phyloP scores from a whole-genome alignment of 345 rosid genomes.

The Populus deltoides region DNA sequence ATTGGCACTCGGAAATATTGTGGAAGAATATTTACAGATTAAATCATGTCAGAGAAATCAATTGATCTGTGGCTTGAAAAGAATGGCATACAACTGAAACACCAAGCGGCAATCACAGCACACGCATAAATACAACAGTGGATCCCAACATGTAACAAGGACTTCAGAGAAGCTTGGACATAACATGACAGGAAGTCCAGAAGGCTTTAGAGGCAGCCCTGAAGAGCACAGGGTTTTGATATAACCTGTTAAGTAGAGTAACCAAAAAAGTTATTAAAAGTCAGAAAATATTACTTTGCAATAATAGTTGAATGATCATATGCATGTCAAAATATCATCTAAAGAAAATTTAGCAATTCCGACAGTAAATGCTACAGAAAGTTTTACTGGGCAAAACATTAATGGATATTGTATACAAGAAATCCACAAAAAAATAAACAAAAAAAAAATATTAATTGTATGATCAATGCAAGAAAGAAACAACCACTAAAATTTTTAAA shows the following conservation, averaged over 20 bases:
- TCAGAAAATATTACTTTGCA: neutral
- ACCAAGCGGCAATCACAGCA: constrained; percentile 28
- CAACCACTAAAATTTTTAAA: neutral
- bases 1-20: constrained; percentile 24
- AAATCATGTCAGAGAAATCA: constrained; percentile 15
- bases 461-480: neutral
- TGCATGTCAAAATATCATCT: neutral
- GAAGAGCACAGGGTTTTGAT: constrained; percentile 83
- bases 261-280: neutral
- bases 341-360: neutral
- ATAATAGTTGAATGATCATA: neutral
- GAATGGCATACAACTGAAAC: constrained; percentile 30
- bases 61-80: constrained; percentile 28
- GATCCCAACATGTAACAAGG: constrained; percentile 11
- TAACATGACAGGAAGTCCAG: constrained; percentile 81
- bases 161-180: constrained; percentile 77
- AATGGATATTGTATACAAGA: neutral
- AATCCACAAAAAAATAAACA: neutral
- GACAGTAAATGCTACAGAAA: neutral
- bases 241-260: constrained; percentile 51
- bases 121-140: constrained; percentile 22
- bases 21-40: constrained; percentile 39
- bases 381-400: neutral
- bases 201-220: constrained; percentile 77
- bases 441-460: neutral